Evolutionary conservation across 2,329 filamentous ascomycete genomes (phyloP).

Genomic region (Chlorencoelia australis): DNA sequence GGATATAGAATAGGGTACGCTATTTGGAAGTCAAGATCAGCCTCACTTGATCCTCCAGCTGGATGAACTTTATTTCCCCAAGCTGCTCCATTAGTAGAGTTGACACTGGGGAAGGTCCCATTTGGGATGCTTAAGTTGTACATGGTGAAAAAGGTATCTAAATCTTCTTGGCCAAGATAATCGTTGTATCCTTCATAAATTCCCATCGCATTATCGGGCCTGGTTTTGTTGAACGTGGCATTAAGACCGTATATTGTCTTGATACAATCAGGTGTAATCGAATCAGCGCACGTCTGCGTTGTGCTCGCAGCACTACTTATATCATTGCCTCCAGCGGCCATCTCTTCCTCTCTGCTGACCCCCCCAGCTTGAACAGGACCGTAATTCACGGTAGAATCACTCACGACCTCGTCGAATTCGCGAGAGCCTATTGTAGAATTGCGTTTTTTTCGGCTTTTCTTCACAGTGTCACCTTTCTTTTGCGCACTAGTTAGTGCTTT

Average conservation of each 20-base stretch:
- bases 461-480: no score
- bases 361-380: no score
- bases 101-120: slow-evolving; percentile 23
- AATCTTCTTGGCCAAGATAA: background rate
- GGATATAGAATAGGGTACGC: slow-evolving; percentile 38
- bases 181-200: slow-evolving; percentile 43
- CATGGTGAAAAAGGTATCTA: slow-evolving; percentile 12
- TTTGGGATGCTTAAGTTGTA: slow-evolving; percentile 24
- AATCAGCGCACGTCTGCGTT: no score
- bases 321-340: no score
- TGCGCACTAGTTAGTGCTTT: no score
- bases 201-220: slow-evolving; percentile 28
- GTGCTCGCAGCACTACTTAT: no score
- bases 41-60: background rate
- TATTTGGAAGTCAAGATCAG: slow-evolving; percentile 34
- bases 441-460: no score
- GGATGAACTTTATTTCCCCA: slow-evolving; percentile 7
- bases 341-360: no score
- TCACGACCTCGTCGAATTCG: no score
- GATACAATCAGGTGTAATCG: slow-evolving; percentile 34
- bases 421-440: no score
- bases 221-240: no score
- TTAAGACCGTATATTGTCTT: slow-evolving; percentile 30
- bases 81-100: slow-evolving; percentile 25
- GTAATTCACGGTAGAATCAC: no score